These are phyloP conservation scores for Ceratobasidium papillatum DNA, from an alignment of 1,284 basidiomycete species.

Conservation along the genomic window DNA sequence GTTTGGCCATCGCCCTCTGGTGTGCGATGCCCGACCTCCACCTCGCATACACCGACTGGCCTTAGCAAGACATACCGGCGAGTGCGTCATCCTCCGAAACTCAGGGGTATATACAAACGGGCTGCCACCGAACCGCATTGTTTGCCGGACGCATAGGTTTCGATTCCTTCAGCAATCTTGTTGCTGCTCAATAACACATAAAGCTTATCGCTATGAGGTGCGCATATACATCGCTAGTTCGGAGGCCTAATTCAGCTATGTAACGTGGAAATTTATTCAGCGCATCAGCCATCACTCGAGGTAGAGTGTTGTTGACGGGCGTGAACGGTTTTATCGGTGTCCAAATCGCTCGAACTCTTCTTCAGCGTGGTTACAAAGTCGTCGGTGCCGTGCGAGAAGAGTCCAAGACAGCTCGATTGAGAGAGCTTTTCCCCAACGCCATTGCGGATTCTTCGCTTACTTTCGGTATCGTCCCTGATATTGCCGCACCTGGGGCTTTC, in stretches of 20 bases:
- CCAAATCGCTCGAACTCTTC: conserved; percentile 49
- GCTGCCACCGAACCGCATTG: too few relatives aligned
- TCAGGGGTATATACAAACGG: not conserved
- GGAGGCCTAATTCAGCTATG: not conserved
- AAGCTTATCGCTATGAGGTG: not conserved
- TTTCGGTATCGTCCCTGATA: conserved; percentile 28
- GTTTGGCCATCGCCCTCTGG: not conserved
- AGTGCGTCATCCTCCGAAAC: not conserved
- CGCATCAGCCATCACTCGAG: not conserved
- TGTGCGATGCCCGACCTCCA: conserved; percentile 4
- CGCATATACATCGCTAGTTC: not conserved
- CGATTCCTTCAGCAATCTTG: too few relatives aligned
- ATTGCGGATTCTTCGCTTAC: not conserved
- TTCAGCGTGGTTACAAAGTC: conserved; percentile 51
- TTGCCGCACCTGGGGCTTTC: conserved; percentile 12
- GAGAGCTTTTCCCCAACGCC: conserved; percentile 47
- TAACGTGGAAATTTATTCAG: too few relatives aligned
- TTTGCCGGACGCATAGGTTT: too few relatives aligned
- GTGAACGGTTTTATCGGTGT: conserved; percentile 51
- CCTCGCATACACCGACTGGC: not conserved
- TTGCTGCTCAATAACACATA: not conserved
- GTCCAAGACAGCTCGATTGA: conserved; percentile 54
- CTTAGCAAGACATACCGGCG: not conserved
- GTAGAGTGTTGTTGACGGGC: conserved; percentile 50
- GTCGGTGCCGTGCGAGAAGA: conserved; percentile 54